Percentiles rank a stretch among this genome's conserved stretches.
Evolutionary conservation across 1,284 basidiomycete species (phyloP).

Genomic region (Cutaneotrichosporon dermatis): DNA sequence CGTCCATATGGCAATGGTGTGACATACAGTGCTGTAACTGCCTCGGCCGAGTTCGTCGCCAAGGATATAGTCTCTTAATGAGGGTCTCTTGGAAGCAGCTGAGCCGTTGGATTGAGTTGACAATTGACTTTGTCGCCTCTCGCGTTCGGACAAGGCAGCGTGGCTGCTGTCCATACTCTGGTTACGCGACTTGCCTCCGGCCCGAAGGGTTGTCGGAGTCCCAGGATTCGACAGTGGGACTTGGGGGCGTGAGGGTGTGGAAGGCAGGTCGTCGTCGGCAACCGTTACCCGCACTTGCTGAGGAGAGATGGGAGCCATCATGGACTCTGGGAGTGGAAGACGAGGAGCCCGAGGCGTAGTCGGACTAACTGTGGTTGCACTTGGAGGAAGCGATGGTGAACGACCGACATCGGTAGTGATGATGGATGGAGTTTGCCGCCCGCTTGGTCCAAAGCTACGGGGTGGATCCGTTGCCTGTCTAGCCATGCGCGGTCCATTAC

Average conservation of each 20-base stretch:
- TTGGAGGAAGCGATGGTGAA: slow-evolving; percentile 13
- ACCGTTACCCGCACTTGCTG: not conserved
- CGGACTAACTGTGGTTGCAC: slow-evolving; percentile 6
- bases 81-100: slow-evolving; percentile 24
- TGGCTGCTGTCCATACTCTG: slow-evolving; percentile 3
- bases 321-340: slow-evolving; percentile 2
- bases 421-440: slow-evolving; percentile 1
- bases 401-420: slow-evolving; percentile 2
- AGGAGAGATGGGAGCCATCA: slow-evolving; percentile 4
- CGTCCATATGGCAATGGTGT: not conserved
- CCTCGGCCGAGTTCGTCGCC: slow-evolving; percentile 49
- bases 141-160: slow-evolving; percentile 19
- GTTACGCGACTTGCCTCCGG: not conserved
- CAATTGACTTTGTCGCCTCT: slow-evolving; percentile 36
- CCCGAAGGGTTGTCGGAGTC: not conserved
- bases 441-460: not conserved
- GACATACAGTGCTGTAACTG: slow-evolving; percentile 46
- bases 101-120: slow-evolving; percentile 24
- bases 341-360: slow-evolving; percentile 7
- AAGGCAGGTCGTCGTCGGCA: slow-evolving; percentile 8
- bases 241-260: not conserved
- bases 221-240: not conserved
- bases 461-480: slow-evolving; percentile 8
- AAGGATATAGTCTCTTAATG: slow-evolving; percentile 40
- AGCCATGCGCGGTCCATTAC: slow-evolving; percentile 33